Evolutionary conservation across 257 asterid species (phyloP).

Genomic region (Solanum commersonii): DNA sequence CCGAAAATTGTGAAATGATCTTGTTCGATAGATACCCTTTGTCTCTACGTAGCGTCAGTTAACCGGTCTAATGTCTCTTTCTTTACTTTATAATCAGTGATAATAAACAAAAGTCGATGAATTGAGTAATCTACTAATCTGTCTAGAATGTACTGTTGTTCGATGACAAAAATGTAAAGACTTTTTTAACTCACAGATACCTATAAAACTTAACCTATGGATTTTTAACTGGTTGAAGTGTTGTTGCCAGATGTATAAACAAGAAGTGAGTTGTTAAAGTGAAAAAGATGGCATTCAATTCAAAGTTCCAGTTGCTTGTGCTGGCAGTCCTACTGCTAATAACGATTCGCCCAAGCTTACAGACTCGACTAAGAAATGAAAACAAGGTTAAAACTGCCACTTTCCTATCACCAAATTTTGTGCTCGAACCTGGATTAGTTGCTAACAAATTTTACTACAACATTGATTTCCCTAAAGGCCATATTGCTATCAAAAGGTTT

Average conservation of each 20-base stretch:
- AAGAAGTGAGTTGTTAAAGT: neutral
- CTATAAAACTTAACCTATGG: neutral
- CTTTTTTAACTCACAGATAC: neutral
- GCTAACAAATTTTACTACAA: slow-evolving; percentile 32
- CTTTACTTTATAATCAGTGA: neutral
- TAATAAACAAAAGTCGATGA: neutral
- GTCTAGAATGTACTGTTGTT: neutral
- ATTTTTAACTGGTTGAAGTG: neutral
- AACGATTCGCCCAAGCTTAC: slow-evolving; percentile 1
- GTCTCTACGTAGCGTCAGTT: neutral
- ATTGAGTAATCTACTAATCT: neutral
- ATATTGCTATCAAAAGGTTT: slow-evolving; percentile 55
- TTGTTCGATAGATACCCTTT: neutral
- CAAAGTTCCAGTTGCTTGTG: slow-evolving; percentile 4
- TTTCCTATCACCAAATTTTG: slow-evolving; percentile 52
- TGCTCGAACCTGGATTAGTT: slow-evolving; percentile 54
- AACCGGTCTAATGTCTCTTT: neutral
- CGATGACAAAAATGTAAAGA: neutral
- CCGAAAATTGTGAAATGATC: neutral
- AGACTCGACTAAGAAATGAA: slow-evolving; percentile 11
- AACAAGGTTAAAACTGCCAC: slow-evolving; percentile 34
- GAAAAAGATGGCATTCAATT: slow-evolving; percentile 13
- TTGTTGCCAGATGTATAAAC: neutral
- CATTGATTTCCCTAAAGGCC: slow-evolving; percentile 62
- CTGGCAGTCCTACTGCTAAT: slow-evolving; percentile 16